A percentile compares a stretch with the other conserved stretches of the same genome.
Conservation (phyloP, 306 rosid species). For the Gastrolobium villosum region DNA sequence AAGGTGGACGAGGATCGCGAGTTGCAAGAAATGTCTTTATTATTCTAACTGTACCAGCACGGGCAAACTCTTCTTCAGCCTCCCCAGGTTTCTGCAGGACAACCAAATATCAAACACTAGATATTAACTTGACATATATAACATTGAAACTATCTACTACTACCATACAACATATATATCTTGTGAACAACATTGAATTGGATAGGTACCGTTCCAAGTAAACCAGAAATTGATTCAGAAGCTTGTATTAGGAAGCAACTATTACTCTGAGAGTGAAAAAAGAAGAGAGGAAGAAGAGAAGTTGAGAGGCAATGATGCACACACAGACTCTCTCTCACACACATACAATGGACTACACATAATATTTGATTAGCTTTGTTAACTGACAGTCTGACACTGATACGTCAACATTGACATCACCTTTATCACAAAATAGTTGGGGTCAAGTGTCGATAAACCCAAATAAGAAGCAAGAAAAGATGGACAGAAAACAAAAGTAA, state of each 20-base stretch:
- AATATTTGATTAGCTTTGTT: not conserved
- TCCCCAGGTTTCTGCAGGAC: conserved; percentile 72
- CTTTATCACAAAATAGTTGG: no score
- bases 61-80: conserved; percentile 70
- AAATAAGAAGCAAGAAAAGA: no score
- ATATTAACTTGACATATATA: conserved; percentile 24
- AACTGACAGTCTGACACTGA: not conserved
- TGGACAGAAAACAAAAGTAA: no score
- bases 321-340: not conserved
- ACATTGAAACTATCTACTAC: conserved; percentile 12
- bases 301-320: not conserved
- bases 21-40: conserved; percentile 58
- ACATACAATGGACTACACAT: not conserved
- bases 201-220: conserved; percentile 23
- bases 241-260: conserved; percentile 22
- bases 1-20: conserved; percentile 60
- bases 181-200: conserved; percentile 15
- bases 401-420: not conserved
- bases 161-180: conserved; percentile 15
- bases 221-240: conserved; percentile 41
- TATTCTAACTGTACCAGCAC: conserved; percentile 52
- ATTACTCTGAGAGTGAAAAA: conserved; percentile 20
- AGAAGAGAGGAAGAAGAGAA: conserved; percentile 8
- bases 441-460: no score
- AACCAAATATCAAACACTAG: conserved; percentile 28